A percentile compares a stretch with the other conserved stretches of the same genome.
These are phyloP conservation scores for Rhizopus microsporus DNA, from an alignment of 371 early-diverging fungal species.

Conservation along the genomic window DNA sequence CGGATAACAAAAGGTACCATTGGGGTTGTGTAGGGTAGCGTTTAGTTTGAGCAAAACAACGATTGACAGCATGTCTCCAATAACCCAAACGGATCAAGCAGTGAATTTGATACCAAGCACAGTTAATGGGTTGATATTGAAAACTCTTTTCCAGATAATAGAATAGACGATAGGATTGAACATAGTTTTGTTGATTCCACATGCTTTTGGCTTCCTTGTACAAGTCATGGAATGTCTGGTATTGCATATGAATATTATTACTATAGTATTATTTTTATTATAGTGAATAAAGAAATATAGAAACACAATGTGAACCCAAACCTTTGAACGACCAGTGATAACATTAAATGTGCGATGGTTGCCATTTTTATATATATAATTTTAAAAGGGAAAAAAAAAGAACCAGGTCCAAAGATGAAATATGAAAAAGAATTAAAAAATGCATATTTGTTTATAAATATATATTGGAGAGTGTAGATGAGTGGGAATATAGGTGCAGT, in stretches of 20 bases:
- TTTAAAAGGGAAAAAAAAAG: not conserved
- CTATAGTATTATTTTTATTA: not conserved
- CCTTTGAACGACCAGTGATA: not conserved
- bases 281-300: not conserved
- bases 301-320: no score
- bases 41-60: constrained; percentile 4
- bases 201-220: constrained; percentile 11
- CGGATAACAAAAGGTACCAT: constrained; percentile 23
- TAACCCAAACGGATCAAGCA: constrained; percentile 15
- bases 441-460: no score
- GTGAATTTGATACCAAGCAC: constrained; percentile 23
- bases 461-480: no score
- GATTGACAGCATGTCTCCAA: constrained; percentile 14
- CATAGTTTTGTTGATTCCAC: constrained; percentile 16
- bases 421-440: no score
- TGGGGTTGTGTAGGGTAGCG: not conserved
- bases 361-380: not conserved
- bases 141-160: constrained; percentile 6
- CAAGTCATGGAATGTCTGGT: constrained; percentile 16
- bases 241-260: constrained; percentile 1
- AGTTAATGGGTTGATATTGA: constrained; percentile 7
- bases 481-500: no score
- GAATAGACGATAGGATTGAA: constrained; percentile 29
- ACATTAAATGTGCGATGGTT: not conserved
- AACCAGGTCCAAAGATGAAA: not conserved